phyloP scores from a whole-genome alignment of 2,329 filamentous ascomycete species.

The Lasiodiplodia citricola region DNA sequence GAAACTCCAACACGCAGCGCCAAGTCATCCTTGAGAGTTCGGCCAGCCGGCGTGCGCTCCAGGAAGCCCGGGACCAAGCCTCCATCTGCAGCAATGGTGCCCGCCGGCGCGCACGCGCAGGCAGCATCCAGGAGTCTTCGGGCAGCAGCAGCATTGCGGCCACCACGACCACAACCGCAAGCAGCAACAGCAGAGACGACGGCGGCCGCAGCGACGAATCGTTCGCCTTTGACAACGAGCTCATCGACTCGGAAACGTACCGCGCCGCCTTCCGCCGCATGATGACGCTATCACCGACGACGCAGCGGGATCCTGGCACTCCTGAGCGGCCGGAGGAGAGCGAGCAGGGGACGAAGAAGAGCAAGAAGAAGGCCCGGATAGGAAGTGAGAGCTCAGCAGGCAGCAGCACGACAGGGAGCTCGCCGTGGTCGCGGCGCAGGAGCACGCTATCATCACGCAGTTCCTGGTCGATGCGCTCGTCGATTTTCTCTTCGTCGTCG shows the following conservation, averaged over 20 bases:
- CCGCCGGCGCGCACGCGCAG: background rate
- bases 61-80: background rate
- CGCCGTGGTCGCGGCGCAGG: too few species aligned
- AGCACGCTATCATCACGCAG: too few species aligned
- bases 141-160: background rate
- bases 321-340: background rate
- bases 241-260: constrained; percentile 7
- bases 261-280: background rate
- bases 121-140: too few species aligned
- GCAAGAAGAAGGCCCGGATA: background rate
- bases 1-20: background rate
- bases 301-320: background rate
- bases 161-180: background rate
- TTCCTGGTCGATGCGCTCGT: too few species aligned
- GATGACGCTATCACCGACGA: background rate
- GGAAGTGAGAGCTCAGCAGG: too few species aligned
- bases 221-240: constrained; percentile 6
- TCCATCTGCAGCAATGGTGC: background rate
- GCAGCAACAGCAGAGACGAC: background rate
- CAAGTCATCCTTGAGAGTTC: background rate
- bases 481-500: too few species aligned
- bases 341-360: background rate
- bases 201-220: background rate
- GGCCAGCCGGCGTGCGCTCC: background rate
- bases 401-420: too few species aligned